Percentiles rank a stretch among this genome's conserved stretches.
Evolutionary conservation across 805 yeast genomes (phyloP).

Genomic region (Nakazawaea ernobii): DNA sequence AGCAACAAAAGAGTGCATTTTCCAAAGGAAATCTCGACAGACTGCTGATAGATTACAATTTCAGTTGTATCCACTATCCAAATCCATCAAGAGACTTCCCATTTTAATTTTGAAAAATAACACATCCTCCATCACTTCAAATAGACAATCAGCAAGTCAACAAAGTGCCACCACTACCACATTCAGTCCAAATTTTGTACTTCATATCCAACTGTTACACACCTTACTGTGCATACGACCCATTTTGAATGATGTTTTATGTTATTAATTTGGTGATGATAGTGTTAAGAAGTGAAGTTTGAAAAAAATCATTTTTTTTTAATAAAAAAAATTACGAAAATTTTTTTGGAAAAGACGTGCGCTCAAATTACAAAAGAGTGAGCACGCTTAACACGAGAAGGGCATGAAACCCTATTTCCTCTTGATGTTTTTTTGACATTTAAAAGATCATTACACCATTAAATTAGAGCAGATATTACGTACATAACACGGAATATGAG

Average conservation of each 20-base stretch:
- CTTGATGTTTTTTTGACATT: no score
- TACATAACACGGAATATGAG: no score
- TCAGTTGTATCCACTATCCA: no score
- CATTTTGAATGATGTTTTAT: slow-evolving; percentile 64
- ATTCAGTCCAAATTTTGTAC: slow-evolving; percentile 26
- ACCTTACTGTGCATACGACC: slow-evolving; percentile 99
- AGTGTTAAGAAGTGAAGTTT: neutral
- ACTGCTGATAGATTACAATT: no score
- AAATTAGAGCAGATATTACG: neutral
- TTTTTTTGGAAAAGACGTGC: neutral
- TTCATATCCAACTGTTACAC: slow-evolving; percentile 38
- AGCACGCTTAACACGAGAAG: neutral
- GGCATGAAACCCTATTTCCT: slow-evolving; percentile 2
- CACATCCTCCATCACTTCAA: neutral
- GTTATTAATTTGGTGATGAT: slow-evolving; percentile 8
- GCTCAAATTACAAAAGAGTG: neutral
- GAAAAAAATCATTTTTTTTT: slow-evolving; percentile 9
- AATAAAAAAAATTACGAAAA: neutral
- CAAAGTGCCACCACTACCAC: slow-evolving; percentile 19
- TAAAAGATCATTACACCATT: neutral
- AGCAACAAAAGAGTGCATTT: no score
- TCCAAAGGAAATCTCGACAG: no score
- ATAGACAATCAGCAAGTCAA: neutral
- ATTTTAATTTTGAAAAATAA: neutral
- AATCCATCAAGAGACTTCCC: no score